Conservation (phyloP, 2,329 filamentous ascomycete species). For the Polytolypa hystricis region DNA sequence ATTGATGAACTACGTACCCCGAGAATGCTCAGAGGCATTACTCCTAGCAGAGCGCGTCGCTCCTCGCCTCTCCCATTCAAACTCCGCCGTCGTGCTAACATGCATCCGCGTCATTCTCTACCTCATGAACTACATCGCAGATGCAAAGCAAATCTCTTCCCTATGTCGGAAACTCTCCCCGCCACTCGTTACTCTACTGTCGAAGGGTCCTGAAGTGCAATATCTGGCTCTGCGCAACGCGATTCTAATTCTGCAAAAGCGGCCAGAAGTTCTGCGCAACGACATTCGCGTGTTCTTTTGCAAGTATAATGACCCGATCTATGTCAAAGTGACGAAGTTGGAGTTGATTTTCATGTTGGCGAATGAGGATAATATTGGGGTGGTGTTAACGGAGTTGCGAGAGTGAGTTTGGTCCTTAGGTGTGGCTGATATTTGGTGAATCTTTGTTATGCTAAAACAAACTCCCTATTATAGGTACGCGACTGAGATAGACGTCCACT, state of each 20-base stretch:
- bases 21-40: slow-evolving; percentile 77
- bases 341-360: slow-evolving; percentile 99
- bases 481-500: slow-evolving; percentile 97
- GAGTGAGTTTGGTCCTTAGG: slow-evolving; percentile 48
- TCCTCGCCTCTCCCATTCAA: slow-evolving; percentile 91
- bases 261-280: slow-evolving; percentile 86
- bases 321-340: slow-evolving; percentile 97
- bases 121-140: slow-evolving; percentile 95
- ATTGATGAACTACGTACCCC: slow-evolving; percentile 93
- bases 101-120: slow-evolving; percentile 95
- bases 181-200: slow-evolving; percentile 83
- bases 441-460: slow-evolving; percentile 5
- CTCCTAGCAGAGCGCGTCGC: slow-evolving; percentile 87
- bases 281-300: slow-evolving; percentile 99
- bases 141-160: slow-evolving; percentile 75
- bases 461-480: slow-evolving; percentile 65
- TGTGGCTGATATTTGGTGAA: neutral
- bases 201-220: slow-evolving; percentile 96
- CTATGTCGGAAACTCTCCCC: slow-evolving; percentile 90
- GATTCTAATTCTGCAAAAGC: slow-evolving; percentile 79
- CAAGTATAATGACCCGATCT: slow-evolving; percentile 99
- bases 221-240: slow-evolving; percentile 92
- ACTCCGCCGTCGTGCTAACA: slow-evolving; percentile 90
- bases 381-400: slow-evolving; percentile 84
- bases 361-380: slow-evolving; percentile 86